Evolutionary conservation across 2,329 filamentous ascomycete genomes (phyloP), one percentile per base, ranked within the genome.

Genomic region (Epicoccum sorghinum): DNA sequence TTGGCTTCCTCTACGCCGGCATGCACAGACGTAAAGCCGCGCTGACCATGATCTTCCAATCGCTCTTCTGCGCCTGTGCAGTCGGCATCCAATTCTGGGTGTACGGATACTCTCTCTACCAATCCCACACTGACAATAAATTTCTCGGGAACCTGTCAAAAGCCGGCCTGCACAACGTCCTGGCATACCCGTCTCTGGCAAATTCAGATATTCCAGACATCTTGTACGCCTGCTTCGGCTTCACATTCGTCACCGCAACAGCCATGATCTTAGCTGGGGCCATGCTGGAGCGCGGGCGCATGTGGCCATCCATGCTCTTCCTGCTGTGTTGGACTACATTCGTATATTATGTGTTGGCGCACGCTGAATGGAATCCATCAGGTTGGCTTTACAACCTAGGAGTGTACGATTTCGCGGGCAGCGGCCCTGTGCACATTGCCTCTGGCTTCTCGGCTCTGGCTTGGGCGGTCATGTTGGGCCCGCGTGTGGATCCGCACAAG

Each of bases 281-380:
- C 13, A 72, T 72, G 70, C 62, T 72, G 23, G 69, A 72, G 47
- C 67, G 68, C 9, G 70, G 67, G 1, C 61, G 69, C 1, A 32
- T 72, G 22, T 67, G 55, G 45, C 70, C 70, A 27, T 62, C 57
- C 2, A 72, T 72, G 68, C 49, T 73, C 3, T 73, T 72, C 43
- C 35, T 72, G 30, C 60, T 72, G n/a, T 71, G 65, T 50, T 72
- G 69, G 70, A 72, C 68, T 0, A 72, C 70, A 1, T 72, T 72
- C 14, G 70, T 72, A 2, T 72, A 73, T 52, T 72, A 72, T n/a
- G 53, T 69, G n/a, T 55, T 91, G 57, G 88, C 89, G 41, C 89
- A 89, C 75, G 90, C 88, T 83, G 90, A 89, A 40, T 91, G 88
- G 89, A 91, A 90, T 74, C 77, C 80, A 46, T 86, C 85, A 58